These are phyloP conservation scores for Geum urbanum DNA, from an alignment of 306 rosid genomes.

Conservation along the genomic window DNA sequence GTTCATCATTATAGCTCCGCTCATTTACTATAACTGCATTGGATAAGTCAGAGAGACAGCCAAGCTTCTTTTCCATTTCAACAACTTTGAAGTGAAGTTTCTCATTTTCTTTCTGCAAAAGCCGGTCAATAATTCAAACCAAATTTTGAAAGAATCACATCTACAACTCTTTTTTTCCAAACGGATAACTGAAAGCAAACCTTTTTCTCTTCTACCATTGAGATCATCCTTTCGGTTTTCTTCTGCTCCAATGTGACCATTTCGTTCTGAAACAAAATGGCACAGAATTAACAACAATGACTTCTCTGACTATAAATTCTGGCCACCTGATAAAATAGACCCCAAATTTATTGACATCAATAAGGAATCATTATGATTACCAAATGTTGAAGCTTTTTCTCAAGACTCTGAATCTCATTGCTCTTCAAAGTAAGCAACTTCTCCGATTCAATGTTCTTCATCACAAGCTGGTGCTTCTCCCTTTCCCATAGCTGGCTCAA, in stretches of 20 bases:
- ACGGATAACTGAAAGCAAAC: slow-evolving; percentile 19
- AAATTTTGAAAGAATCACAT: neutral
- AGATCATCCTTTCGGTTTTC: slow-evolving; percentile 48
- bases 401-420: neutral
- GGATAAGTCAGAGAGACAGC: slow-evolving; percentile 22
- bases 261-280: slow-evolving; percentile 42
- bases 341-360: neutral
- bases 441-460: neutral
- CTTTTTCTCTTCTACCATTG: slow-evolving; percentile 54
- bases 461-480: neutral
- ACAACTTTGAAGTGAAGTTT: slow-evolving; percentile 41
- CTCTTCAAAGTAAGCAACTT: neutral
- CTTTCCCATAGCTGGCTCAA: neutral
- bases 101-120: slow-evolving; percentile 59
- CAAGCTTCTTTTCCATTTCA: slow-evolving; percentile 48
- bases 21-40: slow-evolving; percentile 47
- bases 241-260: slow-evolving; percentile 61
- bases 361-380: slow-evolving; percentile 32
- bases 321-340: neutral
- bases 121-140: slow-evolving; percentile 14
- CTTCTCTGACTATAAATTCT: neutral
- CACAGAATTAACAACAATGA: neutral
- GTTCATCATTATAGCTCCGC: slow-evolving; percentile 59
- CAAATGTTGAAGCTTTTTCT: slow-evolving; percentile 18
- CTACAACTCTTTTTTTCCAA: neutral